Evolutionary conservation across 805 yeast species (phyloP).

Genomic region (Candida verbasci): DNA sequence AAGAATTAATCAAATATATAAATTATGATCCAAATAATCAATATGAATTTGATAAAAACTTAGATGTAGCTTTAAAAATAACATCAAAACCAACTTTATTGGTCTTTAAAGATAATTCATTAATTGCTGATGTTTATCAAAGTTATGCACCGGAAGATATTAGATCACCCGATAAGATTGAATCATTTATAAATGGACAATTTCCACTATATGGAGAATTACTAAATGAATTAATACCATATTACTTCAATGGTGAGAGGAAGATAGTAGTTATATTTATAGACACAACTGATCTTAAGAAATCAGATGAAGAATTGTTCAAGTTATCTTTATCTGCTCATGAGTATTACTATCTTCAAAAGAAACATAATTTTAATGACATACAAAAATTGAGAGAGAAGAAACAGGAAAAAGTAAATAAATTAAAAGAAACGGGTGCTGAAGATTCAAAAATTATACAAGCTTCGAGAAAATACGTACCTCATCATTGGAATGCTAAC

Average conservation of each 20-base stretch:
- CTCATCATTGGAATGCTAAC: slow-evolving; percentile 41
- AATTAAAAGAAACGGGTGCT: slow-evolving; percentile 37
- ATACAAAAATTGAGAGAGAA: slow-evolving; percentile 20
- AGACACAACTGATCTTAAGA: slow-evolving; percentile 33
- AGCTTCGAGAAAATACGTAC: slow-evolving; percentile 47
- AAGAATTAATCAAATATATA: slow-evolving; percentile 37
- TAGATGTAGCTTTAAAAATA: slow-evolving; percentile 47
- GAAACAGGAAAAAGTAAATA: slow-evolving; percentile 42
- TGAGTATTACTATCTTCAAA: slow-evolving; percentile 44
- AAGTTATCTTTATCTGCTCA: slow-evolving; percentile 44
- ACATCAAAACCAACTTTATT: slow-evolving; percentile 61
- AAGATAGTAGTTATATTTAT: slow-evolving; percentile 50
- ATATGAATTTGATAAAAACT: slow-evolving; percentile 38
- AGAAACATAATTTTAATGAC: slow-evolving; percentile 34
- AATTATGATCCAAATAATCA: slow-evolving; percentile 37
- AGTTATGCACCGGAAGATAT: slow-evolving; percentile 62
- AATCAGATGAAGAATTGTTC: slow-evolving; percentile 28
- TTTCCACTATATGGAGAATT: slow-evolving; percentile 53
- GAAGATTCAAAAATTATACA: slow-evolving; percentile 40
- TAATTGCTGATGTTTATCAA: slow-evolving; percentile 50
- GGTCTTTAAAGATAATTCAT: slow-evolving; percentile 54
- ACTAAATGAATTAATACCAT: slow-evolving; percentile 31
- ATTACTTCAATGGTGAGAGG: slow-evolving; percentile 33
- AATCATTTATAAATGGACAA: slow-evolving; percentile 46
- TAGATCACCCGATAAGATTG: slow-evolving; percentile 45